Base-by-base conservation (phyloP, 306 rosid species). In the Malus orientalis region DNA sequence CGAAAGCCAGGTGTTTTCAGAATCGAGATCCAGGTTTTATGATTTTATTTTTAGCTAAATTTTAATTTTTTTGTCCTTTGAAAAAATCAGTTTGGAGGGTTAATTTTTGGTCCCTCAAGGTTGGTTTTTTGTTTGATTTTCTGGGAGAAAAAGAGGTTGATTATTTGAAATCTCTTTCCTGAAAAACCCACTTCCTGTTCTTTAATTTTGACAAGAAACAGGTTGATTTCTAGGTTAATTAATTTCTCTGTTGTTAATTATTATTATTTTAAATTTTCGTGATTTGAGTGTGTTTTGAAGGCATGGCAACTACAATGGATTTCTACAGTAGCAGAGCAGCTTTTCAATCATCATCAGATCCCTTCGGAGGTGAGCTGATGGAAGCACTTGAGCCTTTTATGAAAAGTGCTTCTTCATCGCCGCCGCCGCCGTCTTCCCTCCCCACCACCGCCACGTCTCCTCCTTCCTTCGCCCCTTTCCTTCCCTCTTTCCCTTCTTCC, bases 351-450 rank as follows among this genome's bases (percentile, higher is more conserved):
- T 74, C 77, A 2, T 40, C 97, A 61, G 92, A 85, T 81, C 88
- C 91, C 2, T 81, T 80, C 36, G 85, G 91, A 53, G 95, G 98
- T 81, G 98, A 96, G 82, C 80, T 96, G 47, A 96, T 96, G 99
- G 99, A 96, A 88, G 98, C 91, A 76, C 98, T 96, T 76, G 93
- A 84, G 85, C 93, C 98, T 92, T 96, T 96, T 91, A 96, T 96
- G 86, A 96, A 89, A 79, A 83, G 89, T 92, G 82, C 87, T 86
- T 92, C 90, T 82, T 8, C 86, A 55, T 59, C 85, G 23, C 69
- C 79, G 2, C 84, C 86, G 20, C 71, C 79, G 4, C 81, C 29
- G 29, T 27, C 76, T 9, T 67, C 83, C 51, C 42, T 78, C 11
- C 60, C 71, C 5, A 1, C 64, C 1, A 19, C 72, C 23, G 25